Percentiles rank a stretch among this genome's conserved stretches.
These are phyloP conservation scores for Cladophialophora carrionii DNA, from an alignment of 2,329 filamentous ascomycete genomes.

Conservation along the genomic window DNA sequence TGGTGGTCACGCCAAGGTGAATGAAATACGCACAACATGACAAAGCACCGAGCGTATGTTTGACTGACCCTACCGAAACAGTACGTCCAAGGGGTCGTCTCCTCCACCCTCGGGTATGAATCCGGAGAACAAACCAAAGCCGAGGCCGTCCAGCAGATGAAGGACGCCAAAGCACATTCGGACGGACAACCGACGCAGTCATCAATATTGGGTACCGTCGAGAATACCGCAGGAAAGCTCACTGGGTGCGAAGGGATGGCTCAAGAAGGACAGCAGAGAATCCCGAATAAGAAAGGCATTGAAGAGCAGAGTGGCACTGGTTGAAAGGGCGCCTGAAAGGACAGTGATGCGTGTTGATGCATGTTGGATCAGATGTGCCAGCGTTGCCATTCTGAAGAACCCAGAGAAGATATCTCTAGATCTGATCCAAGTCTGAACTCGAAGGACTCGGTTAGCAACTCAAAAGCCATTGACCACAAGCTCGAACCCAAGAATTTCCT, in stretches of 20 bases:
- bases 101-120: conserved; percentile 35
- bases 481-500: background rate
- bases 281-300: conserved; percentile 29
- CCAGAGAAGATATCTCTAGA: background rate
- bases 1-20: conserved; percentile 34
- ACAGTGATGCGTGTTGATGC: background rate
- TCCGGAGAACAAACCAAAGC: conserved; percentile 35
- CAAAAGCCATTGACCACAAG: background rate
- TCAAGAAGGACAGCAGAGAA: conserved; percentile 33
- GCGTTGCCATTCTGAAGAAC: background rate
- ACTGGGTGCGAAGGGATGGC: conserved; percentile 38
- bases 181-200: conserved; percentile 29
- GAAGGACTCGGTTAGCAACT: background rate
- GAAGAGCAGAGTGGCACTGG: conserved; percentile 34
- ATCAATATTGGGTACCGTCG: conserved; percentile 32
- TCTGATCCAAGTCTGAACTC: background rate
- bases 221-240: conserved; percentile 34
- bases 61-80: conserved; percentile 11
- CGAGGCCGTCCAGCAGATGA: conserved; percentile 36
- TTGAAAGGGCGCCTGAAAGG: background rate
- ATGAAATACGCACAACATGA: background rate
- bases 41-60: background rate
- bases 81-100: conserved; percentile 38
- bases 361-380: background rate
- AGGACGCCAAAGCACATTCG: conserved; percentile 28